phyloP scores from a whole-genome alignment of 176 grass and related monocot species.

The Ampelocalamus luodianensis region DNA sequence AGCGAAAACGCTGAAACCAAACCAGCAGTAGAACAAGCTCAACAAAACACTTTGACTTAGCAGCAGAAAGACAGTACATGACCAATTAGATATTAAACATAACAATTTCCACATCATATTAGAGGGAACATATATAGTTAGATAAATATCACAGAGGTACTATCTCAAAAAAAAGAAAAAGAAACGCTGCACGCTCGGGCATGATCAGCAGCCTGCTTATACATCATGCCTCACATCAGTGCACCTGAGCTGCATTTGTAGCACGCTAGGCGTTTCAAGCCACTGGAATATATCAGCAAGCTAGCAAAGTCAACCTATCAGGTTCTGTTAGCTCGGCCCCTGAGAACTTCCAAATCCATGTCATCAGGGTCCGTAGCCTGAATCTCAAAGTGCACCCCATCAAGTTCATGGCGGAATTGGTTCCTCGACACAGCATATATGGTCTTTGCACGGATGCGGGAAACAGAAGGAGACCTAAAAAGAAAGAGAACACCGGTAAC shows the following conservation, averaged over 20 bases:
- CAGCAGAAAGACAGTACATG: conserved; percentile 12
- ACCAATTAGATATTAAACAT: not conserved
- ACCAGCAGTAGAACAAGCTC: conserved; percentile 4
- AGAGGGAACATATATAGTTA: conserved; percentile 36
- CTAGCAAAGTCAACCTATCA: conserved; percentile 33
- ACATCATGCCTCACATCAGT: conserved; percentile 48
- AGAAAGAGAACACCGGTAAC: not conserved
- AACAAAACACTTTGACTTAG: conserved; percentile 6
- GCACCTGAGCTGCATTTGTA: conserved; percentile 22
- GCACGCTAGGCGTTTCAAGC: conserved; percentile 21
- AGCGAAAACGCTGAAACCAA: conserved; percentile 1
- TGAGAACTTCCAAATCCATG: conserved; percentile 69
- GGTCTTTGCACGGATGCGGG: conserved; percentile 69
- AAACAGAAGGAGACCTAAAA: conserved; percentile 68
- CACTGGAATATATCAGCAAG: conserved; percentile 4
- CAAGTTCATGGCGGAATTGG: conserved; percentile 63
- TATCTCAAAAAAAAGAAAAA: not conserved
- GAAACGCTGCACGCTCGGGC: conserved; percentile 11
- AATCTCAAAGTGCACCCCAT: conserved; percentile 82
- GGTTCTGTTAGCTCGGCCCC: conserved; percentile 55
- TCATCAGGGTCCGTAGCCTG: conserved; percentile 73
- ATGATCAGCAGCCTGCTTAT: conserved; percentile 39
- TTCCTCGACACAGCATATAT: conserved; percentile 69
- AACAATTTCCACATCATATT: conserved; percentile 41
- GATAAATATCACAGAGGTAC: conserved; percentile 18